phyloP scores from a whole-genome alignment of 169 alveolate genomes.

The Eimeria maxima region DNA sequence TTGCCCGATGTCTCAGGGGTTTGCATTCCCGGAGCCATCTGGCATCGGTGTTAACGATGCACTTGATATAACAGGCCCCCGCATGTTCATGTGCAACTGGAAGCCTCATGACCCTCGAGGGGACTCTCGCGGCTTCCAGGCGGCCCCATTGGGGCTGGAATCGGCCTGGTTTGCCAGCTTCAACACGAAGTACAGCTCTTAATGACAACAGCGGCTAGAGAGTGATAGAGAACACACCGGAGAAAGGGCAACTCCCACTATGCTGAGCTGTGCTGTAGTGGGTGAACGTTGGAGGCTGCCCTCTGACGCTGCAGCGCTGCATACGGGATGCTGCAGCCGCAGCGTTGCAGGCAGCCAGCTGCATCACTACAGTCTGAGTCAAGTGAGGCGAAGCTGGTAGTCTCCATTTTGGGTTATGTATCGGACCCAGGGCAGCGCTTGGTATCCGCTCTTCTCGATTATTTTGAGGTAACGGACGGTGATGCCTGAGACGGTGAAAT shows the following conservation, averaged over 20 bases:
- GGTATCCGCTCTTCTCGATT: slow-evolving; percentile 96
- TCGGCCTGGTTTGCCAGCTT: neutral
- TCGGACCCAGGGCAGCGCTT: slow-evolving; percentile 99
- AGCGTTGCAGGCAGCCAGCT: neutral
- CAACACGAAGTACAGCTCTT: neutral
- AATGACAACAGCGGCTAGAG: neutral
- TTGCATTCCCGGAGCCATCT: neutral
- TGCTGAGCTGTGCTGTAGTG: neutral
- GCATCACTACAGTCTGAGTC: neutral
- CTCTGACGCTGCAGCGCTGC: neutral
- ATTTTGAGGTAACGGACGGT: slow-evolving; percentile 98
- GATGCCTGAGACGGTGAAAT: slow-evolving; percentile 98
- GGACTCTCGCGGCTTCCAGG: neutral
- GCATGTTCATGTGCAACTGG: neutral
- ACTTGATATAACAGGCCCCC: neutral
- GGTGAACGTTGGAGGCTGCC: neutral
- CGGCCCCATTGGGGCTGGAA: neutral
- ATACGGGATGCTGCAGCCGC: neutral
- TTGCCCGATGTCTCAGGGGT: neutral
- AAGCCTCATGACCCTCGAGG: neutral
- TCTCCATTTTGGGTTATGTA: slow-evolving; percentile 99
- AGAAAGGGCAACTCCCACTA: slow-evolving; percentile 6
- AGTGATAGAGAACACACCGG: neutral
- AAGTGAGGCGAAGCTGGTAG: slow-evolving; percentile 98
- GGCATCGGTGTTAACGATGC: neutral